phyloP scores from a whole-genome alignment of 306 rosid species.

The Dalbergia oliveri region DNA sequence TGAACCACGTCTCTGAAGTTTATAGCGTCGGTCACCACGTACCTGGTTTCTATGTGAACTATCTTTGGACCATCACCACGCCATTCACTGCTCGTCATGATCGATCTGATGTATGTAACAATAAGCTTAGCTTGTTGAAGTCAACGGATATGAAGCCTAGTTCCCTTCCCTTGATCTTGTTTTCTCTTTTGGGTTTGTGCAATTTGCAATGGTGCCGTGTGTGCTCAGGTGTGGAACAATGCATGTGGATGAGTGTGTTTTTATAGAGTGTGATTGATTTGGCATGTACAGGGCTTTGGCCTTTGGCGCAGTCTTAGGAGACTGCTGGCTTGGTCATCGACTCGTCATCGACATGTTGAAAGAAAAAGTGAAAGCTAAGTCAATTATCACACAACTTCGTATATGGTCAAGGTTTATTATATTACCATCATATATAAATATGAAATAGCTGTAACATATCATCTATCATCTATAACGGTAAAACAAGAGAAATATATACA shows the following conservation, averaged over 20 bases:
- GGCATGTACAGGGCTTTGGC: background rate
- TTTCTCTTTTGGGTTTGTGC: background rate
- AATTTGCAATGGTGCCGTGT: background rate
- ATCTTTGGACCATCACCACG: constrained; percentile 42
- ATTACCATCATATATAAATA: no score
- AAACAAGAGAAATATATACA: no score
- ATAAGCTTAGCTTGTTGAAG: background rate
- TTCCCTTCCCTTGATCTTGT: background rate
- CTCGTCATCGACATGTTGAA: background rate
- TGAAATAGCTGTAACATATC: no score
- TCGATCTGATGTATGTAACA: background rate
- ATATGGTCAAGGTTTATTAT: no score
- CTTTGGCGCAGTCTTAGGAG: constrained; percentile 45
- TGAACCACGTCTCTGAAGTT: constrained; percentile 65
- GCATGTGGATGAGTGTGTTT: constrained; percentile 11
- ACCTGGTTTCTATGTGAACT: constrained; percentile 56
- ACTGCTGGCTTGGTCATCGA: background rate
- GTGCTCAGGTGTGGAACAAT: background rate
- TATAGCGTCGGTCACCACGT: constrained; percentile 52
- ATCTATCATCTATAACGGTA: no score
- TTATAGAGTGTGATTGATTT: constrained; percentile 7
- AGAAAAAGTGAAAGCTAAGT: no score
- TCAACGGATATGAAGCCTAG: background rate
- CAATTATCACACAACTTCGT: no score
- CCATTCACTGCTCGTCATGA: background rate